Conservation (phyloP, 352 stramenopile species). For the Pythium apleroticum region DNA sequence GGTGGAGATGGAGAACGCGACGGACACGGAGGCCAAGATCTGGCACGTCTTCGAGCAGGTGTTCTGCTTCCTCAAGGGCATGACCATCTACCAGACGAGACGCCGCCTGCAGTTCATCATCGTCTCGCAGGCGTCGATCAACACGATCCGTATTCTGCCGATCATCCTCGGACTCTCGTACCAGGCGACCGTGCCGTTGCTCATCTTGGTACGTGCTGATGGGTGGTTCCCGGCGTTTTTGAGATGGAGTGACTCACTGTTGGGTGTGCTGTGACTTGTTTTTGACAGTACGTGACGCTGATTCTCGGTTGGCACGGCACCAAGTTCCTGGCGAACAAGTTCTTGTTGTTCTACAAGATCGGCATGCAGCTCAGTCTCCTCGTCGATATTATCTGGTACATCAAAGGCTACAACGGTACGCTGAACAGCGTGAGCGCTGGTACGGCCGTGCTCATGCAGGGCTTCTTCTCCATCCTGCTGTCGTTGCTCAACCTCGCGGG, state of each 20-base stretch:
- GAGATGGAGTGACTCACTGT: neutral
- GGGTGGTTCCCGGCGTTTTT: neutral
- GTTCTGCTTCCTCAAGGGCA: conserved; percentile 88
- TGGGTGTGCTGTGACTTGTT: neutral
- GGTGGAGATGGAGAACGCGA: conserved; percentile 61
- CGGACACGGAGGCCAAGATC: conserved; percentile 60
- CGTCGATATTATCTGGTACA: conserved; percentile 88
- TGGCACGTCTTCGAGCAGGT: conserved; percentile 83
- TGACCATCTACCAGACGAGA: conserved; percentile 86
- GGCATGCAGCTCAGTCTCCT: conserved; percentile 86
- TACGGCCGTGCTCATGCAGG: conserved; percentile 84
- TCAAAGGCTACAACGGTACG: conserved; percentile 84
- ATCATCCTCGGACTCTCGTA: conserved; percentile 87
- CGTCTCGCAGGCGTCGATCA: conserved; percentile 79
- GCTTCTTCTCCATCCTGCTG: conserved; percentile 82
- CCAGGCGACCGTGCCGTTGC: conserved; percentile 75
- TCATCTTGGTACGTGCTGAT: conserved; percentile 55
- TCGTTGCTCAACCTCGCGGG: conserved; percentile 76
- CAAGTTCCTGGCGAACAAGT: conserved; percentile 86
- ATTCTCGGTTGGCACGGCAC: conserved; percentile 87
- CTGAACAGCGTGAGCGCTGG: conserved; percentile 73
- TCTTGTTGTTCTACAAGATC: conserved; percentile 88
- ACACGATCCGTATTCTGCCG: conserved; percentile 81
- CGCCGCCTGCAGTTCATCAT: conserved; percentile 86
- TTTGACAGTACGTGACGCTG: conserved; percentile 69